Percentiles rank a stretch among this genome's conserved stretches.
phyloP scores from a whole-genome alignment of 768 basidiomycete genomes.

The Leccinum aurantiacum region DNA sequence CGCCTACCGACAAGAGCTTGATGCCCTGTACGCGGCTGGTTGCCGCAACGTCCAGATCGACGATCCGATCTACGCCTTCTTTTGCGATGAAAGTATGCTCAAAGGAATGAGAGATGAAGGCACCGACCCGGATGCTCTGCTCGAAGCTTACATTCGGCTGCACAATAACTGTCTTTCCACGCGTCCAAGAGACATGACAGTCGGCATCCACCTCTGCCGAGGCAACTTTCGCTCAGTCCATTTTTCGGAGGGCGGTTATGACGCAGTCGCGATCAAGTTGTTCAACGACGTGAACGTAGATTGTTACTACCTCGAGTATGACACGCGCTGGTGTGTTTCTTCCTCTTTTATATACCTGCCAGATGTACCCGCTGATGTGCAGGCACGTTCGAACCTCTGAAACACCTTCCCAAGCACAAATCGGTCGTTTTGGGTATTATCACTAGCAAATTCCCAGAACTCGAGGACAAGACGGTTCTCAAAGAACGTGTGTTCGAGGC shows the following conservation, averaged over 20 bases:
- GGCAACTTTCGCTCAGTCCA: conserved; percentile 38
- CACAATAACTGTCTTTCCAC: background rate
- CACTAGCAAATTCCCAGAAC: background rate
- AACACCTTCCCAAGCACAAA: background rate
- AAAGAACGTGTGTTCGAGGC: background rate
- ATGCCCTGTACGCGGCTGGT: background rate
- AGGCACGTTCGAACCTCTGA: conserved; percentile 26
- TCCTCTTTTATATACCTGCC: background rate
- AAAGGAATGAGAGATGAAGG: background rate
- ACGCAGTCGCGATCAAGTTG: conserved; percentile 43
- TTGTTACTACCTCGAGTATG: background rate
- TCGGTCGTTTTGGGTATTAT: background rate
- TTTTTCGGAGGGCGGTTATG: conserved; percentile 24
- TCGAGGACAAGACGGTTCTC: background rate
- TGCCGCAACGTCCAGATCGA: background rate
- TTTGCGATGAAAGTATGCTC: background rate
- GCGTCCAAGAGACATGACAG: conserved; percentile 17
- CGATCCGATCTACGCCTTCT: background rate
- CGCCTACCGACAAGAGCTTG: background rate
- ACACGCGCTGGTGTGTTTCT: background rate
- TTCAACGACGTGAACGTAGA: conserved; percentile 37
- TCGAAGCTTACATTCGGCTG: background rate
- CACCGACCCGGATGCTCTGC: background rate
- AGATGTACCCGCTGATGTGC: background rate
- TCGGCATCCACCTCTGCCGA: conserved; percentile 47